Conservation (phyloP, 1,284 basidiomycete species). For the Neonothopanus nambi region DNA sequence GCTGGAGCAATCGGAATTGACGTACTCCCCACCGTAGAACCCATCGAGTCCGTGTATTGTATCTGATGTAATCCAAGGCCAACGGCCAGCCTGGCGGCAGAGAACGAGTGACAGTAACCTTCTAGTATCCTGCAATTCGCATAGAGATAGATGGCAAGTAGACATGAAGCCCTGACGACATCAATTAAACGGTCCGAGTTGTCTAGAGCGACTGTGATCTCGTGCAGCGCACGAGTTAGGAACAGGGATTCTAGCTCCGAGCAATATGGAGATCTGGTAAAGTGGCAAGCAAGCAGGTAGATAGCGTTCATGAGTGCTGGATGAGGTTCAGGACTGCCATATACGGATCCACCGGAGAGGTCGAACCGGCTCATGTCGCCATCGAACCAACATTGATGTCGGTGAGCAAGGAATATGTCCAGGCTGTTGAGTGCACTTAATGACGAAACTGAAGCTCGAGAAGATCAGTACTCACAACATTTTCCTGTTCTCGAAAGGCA, state of each 20-base stretch:
- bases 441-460: slow-evolving; percentile 2
- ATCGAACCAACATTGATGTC: slow-evolving; percentile 61
- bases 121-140: slow-evolving; percentile 56
- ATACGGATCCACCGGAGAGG: slow-evolving; percentile 25
- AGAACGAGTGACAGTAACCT: slow-evolving; percentile 61
- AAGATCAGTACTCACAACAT: slow-evolving; percentile 35
- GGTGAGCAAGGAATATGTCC: slow-evolving; percentile 55
- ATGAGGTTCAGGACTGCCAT: slow-evolving; percentile 38
- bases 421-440: slow-evolving; percentile 37
- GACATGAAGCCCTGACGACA: slow-evolving; percentile 58
- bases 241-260: slow-evolving; percentile 47
- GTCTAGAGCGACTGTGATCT: slow-evolving; percentile 49
- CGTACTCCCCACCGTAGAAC: slow-evolving; percentile 3
- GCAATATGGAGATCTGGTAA: slow-evolving; percentile 42
- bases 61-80: slow-evolving; percentile 57
- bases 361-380: slow-evolving; percentile 47
- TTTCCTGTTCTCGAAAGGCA: slow-evolving; percentile 36
- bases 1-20: slow-evolving; percentile 39
- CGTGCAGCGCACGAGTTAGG: slow-evolving; percentile 48
- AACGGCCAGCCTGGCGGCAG: slow-evolving; percentile 55
- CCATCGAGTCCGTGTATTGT: slow-evolving; percentile 7
- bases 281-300: slow-evolving; percentile 59
- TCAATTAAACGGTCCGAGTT: slow-evolving; percentile 56
- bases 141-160: slow-evolving; percentile 62
- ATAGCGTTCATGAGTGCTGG: slow-evolving; percentile 61